Percentiles rank a stretch among this genome's conserved stretches.
Evolutionary conservation across 106 monocot species (phyloP).

Genomic region (Posidonia australis): DNA sequence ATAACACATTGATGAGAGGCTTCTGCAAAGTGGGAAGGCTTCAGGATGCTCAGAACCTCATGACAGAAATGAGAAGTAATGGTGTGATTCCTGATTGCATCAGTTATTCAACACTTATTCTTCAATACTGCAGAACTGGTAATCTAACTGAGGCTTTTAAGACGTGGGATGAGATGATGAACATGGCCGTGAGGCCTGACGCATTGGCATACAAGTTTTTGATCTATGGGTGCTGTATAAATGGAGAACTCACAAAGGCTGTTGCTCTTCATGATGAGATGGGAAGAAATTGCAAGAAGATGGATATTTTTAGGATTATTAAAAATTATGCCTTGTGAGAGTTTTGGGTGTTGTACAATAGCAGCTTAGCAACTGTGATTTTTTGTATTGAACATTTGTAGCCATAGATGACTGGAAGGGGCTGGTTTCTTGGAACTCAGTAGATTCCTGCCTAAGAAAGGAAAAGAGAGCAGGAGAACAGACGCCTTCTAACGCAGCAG

Average conservation of each 20-base stretch:
- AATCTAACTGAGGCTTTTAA: constrained; percentile 45
- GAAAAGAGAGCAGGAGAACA: no score
- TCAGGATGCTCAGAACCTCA: constrained; percentile 38
- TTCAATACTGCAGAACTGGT: constrained; percentile 48
- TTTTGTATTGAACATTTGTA: no score
- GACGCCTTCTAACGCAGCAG: no score
- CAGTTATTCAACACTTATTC: constrained; percentile 69
- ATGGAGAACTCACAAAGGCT: constrained; percentile 48
- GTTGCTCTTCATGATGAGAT: constrained; percentile 48
- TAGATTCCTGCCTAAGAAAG: no score
- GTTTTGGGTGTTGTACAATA: no score
- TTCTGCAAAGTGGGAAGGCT: constrained; percentile 46
- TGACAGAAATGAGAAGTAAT: constrained; percentile 40
- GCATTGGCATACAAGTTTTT: constrained; percentile 64
- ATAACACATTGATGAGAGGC: constrained; percentile 74
- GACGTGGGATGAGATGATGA: constrained; percentile 79
- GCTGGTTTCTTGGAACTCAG: no score
- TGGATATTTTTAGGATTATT: constrained; percentile 17
- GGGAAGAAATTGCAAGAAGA: constrained; percentile 27
- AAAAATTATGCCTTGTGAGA: neutral
- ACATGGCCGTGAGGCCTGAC: constrained; percentile 54
- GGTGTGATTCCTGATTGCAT: constrained; percentile 62
- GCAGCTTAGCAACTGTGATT: no score
- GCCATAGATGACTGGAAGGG: no score
- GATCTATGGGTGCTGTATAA: constrained; percentile 57